A percentile compares a stretch with the other conserved stretches of the same genome.
These are phyloP conservation scores for Eugenia klotzschiana DNA, from an alignment of 441 rosid genomes.

Conservation along the genomic window DNA sequence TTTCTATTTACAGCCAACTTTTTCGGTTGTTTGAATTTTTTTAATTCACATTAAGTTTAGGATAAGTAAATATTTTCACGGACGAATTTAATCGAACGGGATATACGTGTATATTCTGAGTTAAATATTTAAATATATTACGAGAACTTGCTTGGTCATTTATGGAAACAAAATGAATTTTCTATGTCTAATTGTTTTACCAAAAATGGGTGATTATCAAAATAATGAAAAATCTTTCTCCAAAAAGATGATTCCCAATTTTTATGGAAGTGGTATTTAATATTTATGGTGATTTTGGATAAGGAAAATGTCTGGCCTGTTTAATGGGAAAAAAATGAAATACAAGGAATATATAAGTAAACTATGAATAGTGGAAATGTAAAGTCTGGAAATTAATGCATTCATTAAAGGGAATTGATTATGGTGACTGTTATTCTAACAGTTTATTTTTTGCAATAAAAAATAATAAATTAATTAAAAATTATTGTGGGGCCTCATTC, in stretches of 20 bases:
- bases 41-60: neutral
- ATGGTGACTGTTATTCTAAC: too few species aligned
- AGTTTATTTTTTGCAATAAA: too few species aligned
- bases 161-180: neutral
- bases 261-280: neutral
- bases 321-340: neutral
- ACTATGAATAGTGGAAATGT: neutral
- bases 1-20: neutral
- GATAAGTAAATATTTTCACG: neutral
- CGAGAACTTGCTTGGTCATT: neutral
- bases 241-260: neutral
- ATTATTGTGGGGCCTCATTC: too few species aligned
- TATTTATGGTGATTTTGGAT: neutral
- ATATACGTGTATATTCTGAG: neutral
- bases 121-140: neutral
- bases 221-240: neutral
- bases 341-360: neutral
- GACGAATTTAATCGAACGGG: neutral
- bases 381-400: neutral
- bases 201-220: neutral
- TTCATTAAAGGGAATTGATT: neutral
- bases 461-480: too few species aligned
- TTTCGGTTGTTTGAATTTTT: neutral
- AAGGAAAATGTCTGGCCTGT: neutral
- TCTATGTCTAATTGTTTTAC: neutral